phyloP scores from a whole-genome alignment of 1,284 basidiomycete species.

The Trametes sp. region DNA sequence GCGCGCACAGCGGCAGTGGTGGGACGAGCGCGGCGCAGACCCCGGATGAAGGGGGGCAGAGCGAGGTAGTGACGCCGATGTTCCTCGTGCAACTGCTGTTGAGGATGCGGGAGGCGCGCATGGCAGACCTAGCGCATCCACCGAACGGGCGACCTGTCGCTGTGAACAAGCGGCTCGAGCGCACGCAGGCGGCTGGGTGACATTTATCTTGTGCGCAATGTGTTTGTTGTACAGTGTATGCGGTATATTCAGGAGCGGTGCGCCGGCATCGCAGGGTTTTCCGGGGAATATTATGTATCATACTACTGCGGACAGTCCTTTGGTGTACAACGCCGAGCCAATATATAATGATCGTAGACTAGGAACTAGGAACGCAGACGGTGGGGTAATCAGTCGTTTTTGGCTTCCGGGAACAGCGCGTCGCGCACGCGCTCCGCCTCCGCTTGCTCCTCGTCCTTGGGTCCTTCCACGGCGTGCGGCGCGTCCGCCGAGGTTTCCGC shows the following conservation, averaged over 20 bases:
- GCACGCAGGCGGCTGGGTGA: slow-evolving; percentile 67
- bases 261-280: not conserved
- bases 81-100: slow-evolving; percentile 62
- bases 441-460: slow-evolving; percentile 37
- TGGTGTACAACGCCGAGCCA: slow-evolving; percentile 19
- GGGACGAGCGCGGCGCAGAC: slow-evolving; percentile 33
- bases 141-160: slow-evolving; percentile 55
- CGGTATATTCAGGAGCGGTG: not conserved
- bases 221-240: not conserved
- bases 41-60: slow-evolving; percentile 40
- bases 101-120: slow-evolving; percentile 73
- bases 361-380: not conserved
- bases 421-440: slow-evolving; percentile 45
- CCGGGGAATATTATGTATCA: slow-evolving; percentile 15
- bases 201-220: too few relatives aligned
- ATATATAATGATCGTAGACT: slow-evolving; percentile 25
- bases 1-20: slow-evolving; percentile 31
- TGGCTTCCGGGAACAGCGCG: slow-evolving; percentile 40
- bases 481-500: slow-evolving; percentile 15
- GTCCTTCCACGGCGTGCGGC: slow-evolving; percentile 25
- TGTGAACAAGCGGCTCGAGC: slow-evolving; percentile 74
- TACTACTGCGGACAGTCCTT: slow-evolving; percentile 12
- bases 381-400: not conserved
- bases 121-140: slow-evolving; percentile 67
- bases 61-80: slow-evolving; percentile 56